phyloP scores from a whole-genome alignment of 2,329 filamentous ascomycete species.

The Colletotrichum kahawae region DNA sequence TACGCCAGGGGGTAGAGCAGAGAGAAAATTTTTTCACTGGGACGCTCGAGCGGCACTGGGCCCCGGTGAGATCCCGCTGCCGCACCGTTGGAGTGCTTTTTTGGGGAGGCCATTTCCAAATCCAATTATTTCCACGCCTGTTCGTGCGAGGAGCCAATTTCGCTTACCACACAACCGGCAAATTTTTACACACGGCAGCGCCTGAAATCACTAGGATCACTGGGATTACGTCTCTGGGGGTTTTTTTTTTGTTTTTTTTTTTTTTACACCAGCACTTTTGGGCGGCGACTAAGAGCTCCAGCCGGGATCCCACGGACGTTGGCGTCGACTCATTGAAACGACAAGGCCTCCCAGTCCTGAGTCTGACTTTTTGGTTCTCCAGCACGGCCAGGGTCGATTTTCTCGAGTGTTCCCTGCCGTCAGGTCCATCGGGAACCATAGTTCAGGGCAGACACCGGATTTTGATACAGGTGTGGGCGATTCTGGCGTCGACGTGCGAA shows the following conservation, averaged over 20 bases:
- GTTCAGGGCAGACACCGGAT: not conserved
- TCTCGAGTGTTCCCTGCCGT: not conserved
- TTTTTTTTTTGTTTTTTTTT: not conserved
- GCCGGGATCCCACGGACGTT: constrained; percentile 15
- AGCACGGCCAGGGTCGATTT: not conserved
- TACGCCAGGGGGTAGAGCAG: constrained; percentile 3
- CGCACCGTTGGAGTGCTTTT: constrained; percentile 1
- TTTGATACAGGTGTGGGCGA: constrained; percentile 6
- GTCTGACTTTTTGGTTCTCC: not conserved
- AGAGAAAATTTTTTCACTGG: constrained; percentile 12
- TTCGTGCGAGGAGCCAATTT: constrained; percentile 16
- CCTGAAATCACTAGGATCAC: not conserved
- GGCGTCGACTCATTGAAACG: constrained; percentile 17
- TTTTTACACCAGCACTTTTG: not conserved
- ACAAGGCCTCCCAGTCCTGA: constrained; percentile 11
- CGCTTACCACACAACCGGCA: constrained; percentile 14
- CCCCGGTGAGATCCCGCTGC: constrained; percentile 2
- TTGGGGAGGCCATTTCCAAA: constrained; percentile 11
- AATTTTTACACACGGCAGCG: constrained; percentile 17
- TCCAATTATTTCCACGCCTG: constrained; percentile 1
- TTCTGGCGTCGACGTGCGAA: constrained; percentile 1
- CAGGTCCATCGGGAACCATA: not conserved
- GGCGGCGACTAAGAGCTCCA: constrained; percentile 15
- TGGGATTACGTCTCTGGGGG: not conserved
- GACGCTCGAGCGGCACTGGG: constrained; percentile 10